Conservation (phyloP, 805 yeast species). For the Barnettozyma californica region DNA sequence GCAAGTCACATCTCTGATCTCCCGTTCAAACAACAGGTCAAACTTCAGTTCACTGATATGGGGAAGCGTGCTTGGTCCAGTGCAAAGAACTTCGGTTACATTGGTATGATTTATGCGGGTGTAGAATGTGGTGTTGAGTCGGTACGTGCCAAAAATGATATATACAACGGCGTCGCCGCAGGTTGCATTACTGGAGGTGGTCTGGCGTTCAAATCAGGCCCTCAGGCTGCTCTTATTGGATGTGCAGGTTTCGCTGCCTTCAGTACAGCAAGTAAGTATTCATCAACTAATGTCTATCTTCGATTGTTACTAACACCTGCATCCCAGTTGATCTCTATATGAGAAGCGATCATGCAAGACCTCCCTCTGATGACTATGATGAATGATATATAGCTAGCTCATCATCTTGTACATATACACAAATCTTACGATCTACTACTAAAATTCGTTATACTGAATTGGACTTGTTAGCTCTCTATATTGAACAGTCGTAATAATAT, state of each 20-base stretch:
- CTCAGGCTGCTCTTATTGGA: slow-evolving; percentile 84
- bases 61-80: slow-evolving; percentile 80
- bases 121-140: slow-evolving; percentile 89
- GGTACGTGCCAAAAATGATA: slow-evolving; percentile 82
- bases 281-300: slow-evolving; percentile 5
- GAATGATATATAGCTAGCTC: slow-evolving; percentile 26
- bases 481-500: background rate
- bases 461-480: background rate
- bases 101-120: slow-evolving; percentile 87
- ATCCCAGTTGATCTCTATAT: slow-evolving; percentile 65
- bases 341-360: slow-evolving; percentile 76
- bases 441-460: background rate
- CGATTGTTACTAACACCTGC: background rate
- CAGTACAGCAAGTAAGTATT: slow-evolving; percentile 54
- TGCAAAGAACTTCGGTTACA: slow-evolving; percentile 91
- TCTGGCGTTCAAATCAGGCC: slow-evolving; percentile 86
- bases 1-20: slow-evolving; percentile 64
- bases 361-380: slow-evolving; percentile 87
- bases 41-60: slow-evolving; percentile 87
- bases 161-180: slow-evolving; percentile 86
- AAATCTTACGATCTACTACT: background rate
- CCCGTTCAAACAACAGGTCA: slow-evolving; percentile 91
- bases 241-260: slow-evolving; percentile 98
- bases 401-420: background rate
- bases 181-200: slow-evolving; percentile 98